Percentiles rank a stretch among this genome's conserved stretches.
These are phyloP conservation scores for Quercus wislizeni DNA, from an alignment of 306 rosid genomes.

Conservation along the genomic window DNA sequence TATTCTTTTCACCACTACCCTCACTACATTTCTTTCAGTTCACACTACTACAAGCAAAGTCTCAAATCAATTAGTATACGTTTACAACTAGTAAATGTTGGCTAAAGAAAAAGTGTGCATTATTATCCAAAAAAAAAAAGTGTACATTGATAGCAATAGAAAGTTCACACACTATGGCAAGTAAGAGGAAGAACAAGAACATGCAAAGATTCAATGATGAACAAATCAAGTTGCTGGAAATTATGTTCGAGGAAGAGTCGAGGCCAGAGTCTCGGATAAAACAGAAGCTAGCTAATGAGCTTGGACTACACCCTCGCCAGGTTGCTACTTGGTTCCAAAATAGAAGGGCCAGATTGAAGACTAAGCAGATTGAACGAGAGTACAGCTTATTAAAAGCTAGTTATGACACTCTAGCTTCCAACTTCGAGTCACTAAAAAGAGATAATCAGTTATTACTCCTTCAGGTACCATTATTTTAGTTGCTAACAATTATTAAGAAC, in stretches of 20 bases:
- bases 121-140: no score
- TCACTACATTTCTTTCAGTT: neutral
- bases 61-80: neutral
- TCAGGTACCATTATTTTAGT: conserved; percentile 49
- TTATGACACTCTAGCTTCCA: conserved; percentile 55
- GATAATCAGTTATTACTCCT: conserved; percentile 62
- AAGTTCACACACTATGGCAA: neutral
- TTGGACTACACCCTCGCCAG: conserved; percentile 86
- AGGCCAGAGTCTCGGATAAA: conserved; percentile 79
- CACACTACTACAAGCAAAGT: neutral
- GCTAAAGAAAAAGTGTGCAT: neutral
- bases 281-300: conserved; percentile 63
- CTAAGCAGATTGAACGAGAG: conserved; percentile 74
- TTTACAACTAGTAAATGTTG: neutral
- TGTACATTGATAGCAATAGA: neutral
- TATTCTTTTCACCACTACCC: neutral
- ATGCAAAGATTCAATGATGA: conserved; percentile 78
- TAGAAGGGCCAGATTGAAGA: conserved; percentile 87
- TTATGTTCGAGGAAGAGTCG: conserved; percentile 65
- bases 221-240: conserved; percentile 70
- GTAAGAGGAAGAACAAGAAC: conserved; percentile 48
- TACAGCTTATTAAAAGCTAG: conserved; percentile 42
- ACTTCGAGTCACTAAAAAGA: conserved; percentile 60
- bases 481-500: neutral
- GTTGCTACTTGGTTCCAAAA: conserved; percentile 97